Evolutionary conservation across 2,329 filamentous ascomycete genomes (phyloP).

Genomic region (Teratosphaeria gauchensis): DNA sequence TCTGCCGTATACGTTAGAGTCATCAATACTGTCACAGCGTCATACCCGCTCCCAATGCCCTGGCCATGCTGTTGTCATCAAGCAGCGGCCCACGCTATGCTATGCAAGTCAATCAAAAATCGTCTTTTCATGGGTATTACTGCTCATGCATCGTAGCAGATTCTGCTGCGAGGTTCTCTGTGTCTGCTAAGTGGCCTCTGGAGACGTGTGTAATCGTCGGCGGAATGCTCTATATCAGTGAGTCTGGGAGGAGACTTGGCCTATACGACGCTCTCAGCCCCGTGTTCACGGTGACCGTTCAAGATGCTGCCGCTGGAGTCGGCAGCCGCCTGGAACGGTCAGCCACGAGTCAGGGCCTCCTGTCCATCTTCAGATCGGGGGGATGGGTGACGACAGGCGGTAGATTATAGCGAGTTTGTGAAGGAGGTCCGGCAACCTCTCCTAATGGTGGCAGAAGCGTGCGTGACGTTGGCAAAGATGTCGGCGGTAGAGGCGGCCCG

Average conservation of each 20-base stretch:
- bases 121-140: neutral
- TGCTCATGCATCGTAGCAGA: neutral
- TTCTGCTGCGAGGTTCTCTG: neutral
- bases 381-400: slow-evolving; percentile 21
- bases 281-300: neutral
- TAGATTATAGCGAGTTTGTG: slow-evolving; percentile 16
- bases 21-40: neutral
- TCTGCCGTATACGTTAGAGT: neutral
- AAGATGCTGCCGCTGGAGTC: neutral
- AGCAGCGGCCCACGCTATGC: neutral
- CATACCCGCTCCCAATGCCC: neutral
- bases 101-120: neutral
- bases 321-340: neutral
- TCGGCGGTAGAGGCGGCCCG: slow-evolving; percentile 6
- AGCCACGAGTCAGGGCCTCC: neutral
- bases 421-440: slow-evolving; percentile 15
- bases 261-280: neutral
- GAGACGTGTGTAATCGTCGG: neutral
- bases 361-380: slow-evolving; percentile 8
- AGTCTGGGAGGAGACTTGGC: neutral
- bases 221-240: neutral
- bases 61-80: neutral
- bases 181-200: neutral
- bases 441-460: slow-evolving; percentile 19
- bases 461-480: slow-evolving; percentile 4